These are phyloP conservation scores for Ramaria sp. DNA, from an alignment of 768 basidiomycete genomes.

Conservation along the genomic window DNA sequence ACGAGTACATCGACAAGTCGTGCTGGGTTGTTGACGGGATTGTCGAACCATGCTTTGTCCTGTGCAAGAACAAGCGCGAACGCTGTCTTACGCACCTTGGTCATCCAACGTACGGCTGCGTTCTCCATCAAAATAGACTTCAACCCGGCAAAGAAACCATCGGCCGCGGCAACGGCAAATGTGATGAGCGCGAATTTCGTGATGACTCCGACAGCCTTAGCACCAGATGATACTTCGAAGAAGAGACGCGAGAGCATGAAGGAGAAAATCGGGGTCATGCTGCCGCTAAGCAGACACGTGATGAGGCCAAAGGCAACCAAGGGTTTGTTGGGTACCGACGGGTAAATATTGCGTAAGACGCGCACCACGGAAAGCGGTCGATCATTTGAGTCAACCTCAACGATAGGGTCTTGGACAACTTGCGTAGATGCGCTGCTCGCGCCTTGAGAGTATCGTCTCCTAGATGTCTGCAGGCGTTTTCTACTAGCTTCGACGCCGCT, in stretches of 20 bases:
- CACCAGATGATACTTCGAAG: slow-evolving; percentile 63
- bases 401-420: slow-evolving; percentile 16
- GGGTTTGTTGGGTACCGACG: slow-evolving; percentile 64
- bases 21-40: slow-evolving; percentile 43
- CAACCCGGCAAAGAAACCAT: slow-evolving; percentile 63
- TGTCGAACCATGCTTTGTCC: slow-evolving; percentile 85
- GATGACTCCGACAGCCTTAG: slow-evolving; percentile 47
- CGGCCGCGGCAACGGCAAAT: slow-evolving; percentile 60
- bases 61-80: slow-evolving; percentile 58
- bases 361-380: slow-evolving; percentile 24
- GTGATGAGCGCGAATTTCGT: slow-evolving; percentile 64
- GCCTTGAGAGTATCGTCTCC: slow-evolving; percentile 2
- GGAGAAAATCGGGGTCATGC: slow-evolving; percentile 88
- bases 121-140: slow-evolving; percentile 80
- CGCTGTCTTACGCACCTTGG: slow-evolving; percentile 43
- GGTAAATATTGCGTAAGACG: slow-evolving; percentile 48
- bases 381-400: slow-evolving; percentile 16
- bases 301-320: slow-evolving; percentile 60
- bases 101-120: slow-evolving; percentile 66
- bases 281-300: slow-evolving; percentile 62
- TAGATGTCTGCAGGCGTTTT: slow-evolving; percentile 8
- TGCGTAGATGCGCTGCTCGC: slow-evolving; percentile 8
- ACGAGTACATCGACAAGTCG: slow-evolving; percentile 65
- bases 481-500: slow-evolving; percentile 27
- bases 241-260: slow-evolving; percentile 77